A percentile compares a stretch with the other conserved stretches of the same genome.
Conservation (phyloP, 2,329 filamentous ascomycete genomes). For the Gnomoniopsis smithogilvyi region DNA sequence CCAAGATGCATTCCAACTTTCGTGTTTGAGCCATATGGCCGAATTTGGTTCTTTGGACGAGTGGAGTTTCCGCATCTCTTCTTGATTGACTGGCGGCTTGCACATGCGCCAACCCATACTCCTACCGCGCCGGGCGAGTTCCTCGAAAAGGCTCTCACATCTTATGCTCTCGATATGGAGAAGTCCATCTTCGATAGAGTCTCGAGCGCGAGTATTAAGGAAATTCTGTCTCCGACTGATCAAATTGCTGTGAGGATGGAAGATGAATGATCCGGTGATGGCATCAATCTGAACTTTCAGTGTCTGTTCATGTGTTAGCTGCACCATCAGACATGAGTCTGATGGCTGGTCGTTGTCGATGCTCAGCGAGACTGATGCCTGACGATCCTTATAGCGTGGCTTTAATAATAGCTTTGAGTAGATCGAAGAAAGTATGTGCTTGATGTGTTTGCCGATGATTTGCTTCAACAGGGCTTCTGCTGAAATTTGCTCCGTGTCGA, state of each 20-base stretch:
- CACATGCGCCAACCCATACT: conserved; percentile 62
- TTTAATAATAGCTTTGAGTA: conserved; percentile 57
- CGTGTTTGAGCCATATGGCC: conserved; percentile 65
- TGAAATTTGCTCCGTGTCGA: conserved; percentile 67
- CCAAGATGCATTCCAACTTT: conserved; percentile 72
- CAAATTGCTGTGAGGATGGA: conserved; percentile 60
- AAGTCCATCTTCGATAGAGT: conserved; percentile 56
- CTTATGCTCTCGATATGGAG: conserved; percentile 58
- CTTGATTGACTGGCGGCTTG: conserved; percentile 44
- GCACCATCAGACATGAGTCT: conserved; percentile 65
- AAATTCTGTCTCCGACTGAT: conserved; percentile 58
- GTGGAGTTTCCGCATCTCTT: conserved; percentile 47
- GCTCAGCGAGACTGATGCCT: conserved; percentile 55
- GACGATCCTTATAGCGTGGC: conserved; percentile 58
- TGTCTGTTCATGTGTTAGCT: conserved; percentile 61
- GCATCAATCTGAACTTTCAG: conserved; percentile 69
- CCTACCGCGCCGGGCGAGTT: conserved; percentile 57
- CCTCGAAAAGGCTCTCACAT: conserved; percentile 58
- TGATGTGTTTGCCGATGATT: conserved; percentile 73
- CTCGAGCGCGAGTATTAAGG: conserved; percentile 56
- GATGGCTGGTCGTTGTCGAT: conserved; percentile 60
- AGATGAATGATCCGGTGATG: conserved; percentile 70
- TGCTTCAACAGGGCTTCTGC: conserved; percentile 70
- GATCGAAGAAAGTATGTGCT: conserved; percentile 66
- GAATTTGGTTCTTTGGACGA: conserved; percentile 48